Evolutionary conservation across 2,329 filamentous ascomycete species (phyloP).

Genomic region (Fusarium staphyleae): DNA sequence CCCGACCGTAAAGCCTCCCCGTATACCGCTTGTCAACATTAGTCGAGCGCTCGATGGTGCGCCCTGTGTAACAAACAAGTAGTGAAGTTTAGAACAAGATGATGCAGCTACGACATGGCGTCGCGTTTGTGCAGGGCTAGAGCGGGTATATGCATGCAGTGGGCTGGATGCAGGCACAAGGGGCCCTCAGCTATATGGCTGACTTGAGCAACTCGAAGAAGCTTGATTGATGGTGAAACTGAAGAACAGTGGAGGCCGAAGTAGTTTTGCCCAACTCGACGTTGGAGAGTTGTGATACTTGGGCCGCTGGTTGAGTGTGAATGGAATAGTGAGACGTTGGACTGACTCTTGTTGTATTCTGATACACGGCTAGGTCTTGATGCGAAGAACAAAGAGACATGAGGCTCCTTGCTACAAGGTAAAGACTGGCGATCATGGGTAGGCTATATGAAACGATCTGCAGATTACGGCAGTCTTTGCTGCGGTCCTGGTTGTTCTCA

Average conservation of each 20-base stretch:
- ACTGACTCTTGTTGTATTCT: conserved; percentile 5
- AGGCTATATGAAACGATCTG: neutral
- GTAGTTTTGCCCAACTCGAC: conserved; percentile 7
- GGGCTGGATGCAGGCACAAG: conserved; percentile 9
- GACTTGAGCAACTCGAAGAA: neutral
- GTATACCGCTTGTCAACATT: neutral
- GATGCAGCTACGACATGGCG: conserved; percentile 4
- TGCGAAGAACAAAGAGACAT: neutral
- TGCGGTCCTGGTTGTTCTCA: neutral
- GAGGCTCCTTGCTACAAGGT: neutral
- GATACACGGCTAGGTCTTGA: neutral
- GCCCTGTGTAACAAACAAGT: conserved; percentile 1
- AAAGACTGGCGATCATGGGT: neutral
- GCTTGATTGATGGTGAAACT: neutral
- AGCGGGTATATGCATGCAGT: conserved; percentile 12
- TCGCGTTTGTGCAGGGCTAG: conserved; percentile 17
- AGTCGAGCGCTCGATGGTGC: neutral
- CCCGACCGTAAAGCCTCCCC: neutral
- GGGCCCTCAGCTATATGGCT: neutral
- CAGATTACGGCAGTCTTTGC: conserved; percentile 12
- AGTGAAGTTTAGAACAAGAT: neutral
- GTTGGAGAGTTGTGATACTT: neutral
- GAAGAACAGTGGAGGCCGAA: neutral
- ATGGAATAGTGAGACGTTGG: conserved; percentile 26
- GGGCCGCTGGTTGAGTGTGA: neutral